These are phyloP conservation scores for Vigna trinervia DNA, from an alignment of 306 rosid genomes.

Conservation along the genomic window DNA sequence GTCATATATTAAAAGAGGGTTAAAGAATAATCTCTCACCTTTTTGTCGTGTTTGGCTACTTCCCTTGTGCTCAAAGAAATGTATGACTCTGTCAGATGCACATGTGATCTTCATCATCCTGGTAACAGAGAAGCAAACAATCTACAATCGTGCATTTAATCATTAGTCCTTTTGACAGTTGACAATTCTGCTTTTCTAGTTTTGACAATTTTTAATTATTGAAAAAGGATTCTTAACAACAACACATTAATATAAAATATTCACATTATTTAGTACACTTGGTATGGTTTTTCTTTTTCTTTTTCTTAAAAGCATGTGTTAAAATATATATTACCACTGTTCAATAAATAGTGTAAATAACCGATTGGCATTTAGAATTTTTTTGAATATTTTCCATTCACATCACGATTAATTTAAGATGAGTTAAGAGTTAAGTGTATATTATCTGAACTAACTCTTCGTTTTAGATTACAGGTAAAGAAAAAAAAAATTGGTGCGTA, in stretches of 20 bases:
- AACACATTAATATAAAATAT: neutral
- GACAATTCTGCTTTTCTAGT: neutral
- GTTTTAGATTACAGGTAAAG: too few species aligned
- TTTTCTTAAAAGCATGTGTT: neutral
- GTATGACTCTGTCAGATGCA: neutral
- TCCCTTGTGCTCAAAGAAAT: slow-evolving; percentile 19
- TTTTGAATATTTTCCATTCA: too few species aligned
- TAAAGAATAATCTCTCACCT: neutral
- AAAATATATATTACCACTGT: neutral
- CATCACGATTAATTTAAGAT: too few species aligned
- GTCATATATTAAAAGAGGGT: neutral
- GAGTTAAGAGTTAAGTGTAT: too few species aligned
- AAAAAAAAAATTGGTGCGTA: too few species aligned
- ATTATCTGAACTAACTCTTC: too few species aligned
- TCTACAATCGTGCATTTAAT: slow-evolving; percentile 12
- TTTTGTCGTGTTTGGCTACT: neutral
- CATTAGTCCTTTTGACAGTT: neutral
- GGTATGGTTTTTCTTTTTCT: too few species aligned
- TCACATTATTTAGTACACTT: neutral
- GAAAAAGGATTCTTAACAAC: too few species aligned
- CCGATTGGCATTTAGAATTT: neutral
- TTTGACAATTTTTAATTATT: neutral
- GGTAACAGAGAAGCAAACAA: slow-evolving; percentile 36
- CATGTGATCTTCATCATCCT: slow-evolving; percentile 33
- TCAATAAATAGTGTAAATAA: neutral